Base-by-base conservation (phyloP, 345 rosid genomes). In the Tarenaya hassleriana region DNA sequence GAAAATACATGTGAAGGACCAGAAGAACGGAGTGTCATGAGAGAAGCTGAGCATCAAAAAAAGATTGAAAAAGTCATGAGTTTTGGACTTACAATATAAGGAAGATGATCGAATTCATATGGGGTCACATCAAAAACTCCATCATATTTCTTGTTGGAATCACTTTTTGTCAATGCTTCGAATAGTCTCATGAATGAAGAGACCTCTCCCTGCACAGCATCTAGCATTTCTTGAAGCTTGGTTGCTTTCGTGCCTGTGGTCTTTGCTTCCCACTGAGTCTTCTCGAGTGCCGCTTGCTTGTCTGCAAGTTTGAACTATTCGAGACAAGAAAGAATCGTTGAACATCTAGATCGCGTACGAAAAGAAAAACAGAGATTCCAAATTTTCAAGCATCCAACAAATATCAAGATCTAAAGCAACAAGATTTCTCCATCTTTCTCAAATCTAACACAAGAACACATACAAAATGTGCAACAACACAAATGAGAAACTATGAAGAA, bases 211-310 rank as follows among this genome's bases (percentile, higher is more conserved):
- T 82, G 83, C 48, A 76, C 50, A 40, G 82, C 41, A 19, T 76
- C 75, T 41, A 88, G 73, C 61, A 88, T 82, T 70, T 78, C 79
- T 60, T 82, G 80, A 47, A 94, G 94, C 76, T 83, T 80, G 58
- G 55, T 90, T 29, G 63, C 87, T 71, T 64, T 83, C 11, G 62
- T 50, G 52, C 75, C 73, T 27, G 89, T 69, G 48, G 86, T 74
- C 80, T 78, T 81, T 55, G 84, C 88, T 71, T 94, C 88, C 99
- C 99, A 94, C 56, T 75, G 97, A 32, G 73, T 64, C 78, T 83
- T 94, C 58, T 94, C 99, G 38, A 88, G 69, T 9, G 88, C 82
- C 32, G 99, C 99, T 71, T 88, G 97, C 76, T 68, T 92, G 75
- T 92, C 99, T 29, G 97, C 99, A 60, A 88, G 95, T 70, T 85